Conservation (phyloP, 345 rosid genomes). For the Hypericum androsaemum region DNA sequence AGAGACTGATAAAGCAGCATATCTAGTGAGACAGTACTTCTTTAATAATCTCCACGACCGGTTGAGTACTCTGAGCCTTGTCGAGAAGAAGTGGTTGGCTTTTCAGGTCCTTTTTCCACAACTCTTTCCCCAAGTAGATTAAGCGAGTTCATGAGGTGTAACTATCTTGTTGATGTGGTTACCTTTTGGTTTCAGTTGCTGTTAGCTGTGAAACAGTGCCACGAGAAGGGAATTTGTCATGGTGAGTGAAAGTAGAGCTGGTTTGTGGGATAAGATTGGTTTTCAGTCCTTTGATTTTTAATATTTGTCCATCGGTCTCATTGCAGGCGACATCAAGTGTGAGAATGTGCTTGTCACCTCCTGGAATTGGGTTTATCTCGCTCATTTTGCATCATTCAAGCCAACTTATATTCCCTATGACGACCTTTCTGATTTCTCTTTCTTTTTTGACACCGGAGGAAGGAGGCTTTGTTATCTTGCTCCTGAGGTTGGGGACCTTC, state of each 20-base stretch:
- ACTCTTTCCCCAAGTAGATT: constrained; percentile 2
- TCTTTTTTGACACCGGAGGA: constrained; percentile 91
- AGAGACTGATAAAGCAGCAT: constrained; percentile 97
- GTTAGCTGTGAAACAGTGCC: constrained; percentile 90
- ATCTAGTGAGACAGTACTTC: constrained; percentile 83
- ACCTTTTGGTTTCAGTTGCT: constrained; percentile 55
- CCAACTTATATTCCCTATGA: constrained; percentile 97
- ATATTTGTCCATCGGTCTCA: constrained; percentile 9
- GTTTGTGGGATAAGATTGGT: background rate
- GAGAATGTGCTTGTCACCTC: constrained; percentile 97
- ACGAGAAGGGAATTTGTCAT: constrained; percentile 86
- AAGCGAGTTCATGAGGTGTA: background rate
- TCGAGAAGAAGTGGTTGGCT: constrained; percentile 97
- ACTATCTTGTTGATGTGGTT: background rate
- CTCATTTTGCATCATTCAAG: constrained; percentile 95
- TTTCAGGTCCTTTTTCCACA: constrained; percentile 58
- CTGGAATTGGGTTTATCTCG: constrained; percentile 99
- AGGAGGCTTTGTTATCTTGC: constrained; percentile 93
- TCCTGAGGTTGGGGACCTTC: constrained; percentile 58
- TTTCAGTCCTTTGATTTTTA: background rate
- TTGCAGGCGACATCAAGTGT: constrained; percentile 88
- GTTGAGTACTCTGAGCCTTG: constrained; percentile 75
- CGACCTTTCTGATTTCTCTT: constrained; percentile 96
- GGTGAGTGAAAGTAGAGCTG: constrained; percentile 43
- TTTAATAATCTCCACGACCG: constrained; percentile 92